These are phyloP conservation scores for Trichoderma harzianum DNA, from an alignment of 2,329 filamentous ascomycete species.

Conservation along the genomic window DNA sequence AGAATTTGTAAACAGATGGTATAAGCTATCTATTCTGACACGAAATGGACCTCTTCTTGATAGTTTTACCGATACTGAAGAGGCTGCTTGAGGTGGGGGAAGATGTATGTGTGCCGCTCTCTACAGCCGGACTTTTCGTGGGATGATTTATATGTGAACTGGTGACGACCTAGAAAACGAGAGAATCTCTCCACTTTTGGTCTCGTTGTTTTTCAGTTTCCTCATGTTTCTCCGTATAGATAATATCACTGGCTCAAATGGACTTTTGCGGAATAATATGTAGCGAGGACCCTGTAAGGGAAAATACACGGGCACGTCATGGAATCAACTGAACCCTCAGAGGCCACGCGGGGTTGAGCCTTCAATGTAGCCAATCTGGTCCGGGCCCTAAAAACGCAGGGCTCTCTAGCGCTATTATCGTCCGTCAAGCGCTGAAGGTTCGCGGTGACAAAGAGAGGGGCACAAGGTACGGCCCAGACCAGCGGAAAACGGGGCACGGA, in stretches of 20 bases:
- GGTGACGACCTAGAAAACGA: background rate
- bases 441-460: background rate
- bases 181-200: background rate
- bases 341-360: conserved; percentile 3
- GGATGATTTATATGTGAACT: background rate
- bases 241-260: background rate
- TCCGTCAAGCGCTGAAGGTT: background rate
- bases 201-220: background rate
- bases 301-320: background rate
- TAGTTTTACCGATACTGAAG: background rate
- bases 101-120: background rate
- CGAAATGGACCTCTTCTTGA: background rate
- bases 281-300: background rate
- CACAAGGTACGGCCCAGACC: background rate
- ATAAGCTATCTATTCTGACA: background rate
- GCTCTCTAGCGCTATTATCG: background rate
- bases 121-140: background rate
- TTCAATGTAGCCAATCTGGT: background rate
- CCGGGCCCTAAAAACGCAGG: background rate
- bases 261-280: background rate
- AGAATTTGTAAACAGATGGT: background rate
- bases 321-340: background rate
- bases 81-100: background rate
- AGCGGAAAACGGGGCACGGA: background rate
- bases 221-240: too few species aligned